These are phyloP conservation scores for Akanthomyces muscarius DNA, from an alignment of 2,329 filamentous ascomycete genomes.

Conservation along the genomic window DNA sequence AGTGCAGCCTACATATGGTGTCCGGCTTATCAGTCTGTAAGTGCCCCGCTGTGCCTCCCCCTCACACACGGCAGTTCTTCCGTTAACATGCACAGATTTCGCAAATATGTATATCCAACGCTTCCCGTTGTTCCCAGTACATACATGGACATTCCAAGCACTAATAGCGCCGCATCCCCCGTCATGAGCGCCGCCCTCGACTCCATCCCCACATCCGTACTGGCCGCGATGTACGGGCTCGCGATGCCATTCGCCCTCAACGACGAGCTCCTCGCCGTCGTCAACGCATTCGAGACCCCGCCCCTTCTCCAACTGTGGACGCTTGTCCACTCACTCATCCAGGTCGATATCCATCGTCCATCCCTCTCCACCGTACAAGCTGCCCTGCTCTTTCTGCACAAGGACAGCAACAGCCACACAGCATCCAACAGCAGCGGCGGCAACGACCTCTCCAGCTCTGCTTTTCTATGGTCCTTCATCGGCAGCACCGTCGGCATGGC, in stretches of 20 bases:
- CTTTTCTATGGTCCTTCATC: slow-evolving; percentile 35
- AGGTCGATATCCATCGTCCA: slow-evolving; percentile 13
- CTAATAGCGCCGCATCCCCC: background rate
- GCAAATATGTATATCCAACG: slow-evolving; percentile 18
- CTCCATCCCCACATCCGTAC: slow-evolving; percentile 12
- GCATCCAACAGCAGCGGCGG: background rate
- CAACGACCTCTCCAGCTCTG: slow-evolving; percentile 26
- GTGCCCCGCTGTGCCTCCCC: background rate
- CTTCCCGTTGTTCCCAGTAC: slow-evolving; percentile 16
- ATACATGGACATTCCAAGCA: slow-evolving; percentile 10
- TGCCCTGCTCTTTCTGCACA: slow-evolving; percentile 18
- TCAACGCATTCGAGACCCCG: slow-evolving; percentile 10
- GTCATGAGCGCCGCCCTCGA: background rate
- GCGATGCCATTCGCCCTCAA: slow-evolving; percentile 19
- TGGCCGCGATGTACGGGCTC: slow-evolving; percentile 19
- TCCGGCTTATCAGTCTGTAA: slow-evolving; percentile 17
- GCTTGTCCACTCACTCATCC: slow-evolving; percentile 16
- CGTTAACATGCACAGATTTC: slow-evolving; percentile 13
- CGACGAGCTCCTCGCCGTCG: slow-evolving; percentile 17
- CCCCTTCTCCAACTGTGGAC: slow-evolving; percentile 13
- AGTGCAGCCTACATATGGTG: slow-evolving; percentile 14
- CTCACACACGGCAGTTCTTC: background rate
- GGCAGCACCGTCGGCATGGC: slow-evolving; percentile 33
- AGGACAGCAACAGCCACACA: slow-evolving; percentile 1
- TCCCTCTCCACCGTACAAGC: slow-evolving; percentile 15